Evolutionary conservation across 805 yeast genomes (phyloP), one percentile per base, ranked within the genome.

Genomic region (Kluyveromyces dobzhanskii): DNA sequence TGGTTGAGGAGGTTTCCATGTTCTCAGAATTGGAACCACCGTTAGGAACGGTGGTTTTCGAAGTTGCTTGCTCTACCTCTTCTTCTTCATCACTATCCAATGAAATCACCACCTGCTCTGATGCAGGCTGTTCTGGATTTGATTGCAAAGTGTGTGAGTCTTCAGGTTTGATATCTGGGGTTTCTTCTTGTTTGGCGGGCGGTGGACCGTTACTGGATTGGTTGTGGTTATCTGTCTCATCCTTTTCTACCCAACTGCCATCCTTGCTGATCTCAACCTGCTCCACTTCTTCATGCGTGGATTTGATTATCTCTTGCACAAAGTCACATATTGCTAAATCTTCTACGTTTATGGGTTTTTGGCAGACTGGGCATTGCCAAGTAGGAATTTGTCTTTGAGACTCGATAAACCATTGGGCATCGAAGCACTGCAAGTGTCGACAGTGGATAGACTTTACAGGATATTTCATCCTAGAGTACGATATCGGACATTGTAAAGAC

Each of bases 321-420:
- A 76, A 90, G 44, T 85, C 95, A 47, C 85, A 86, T 0, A 87
- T 65, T 0, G 81, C 78, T 38, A 92, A 56, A 44, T 79, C 80
- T 12, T 71, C 70, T 12, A 78, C 63, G 2, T 66, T 60, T 2
- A 85, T 62, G 2, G 53, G 54, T 4, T 61, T 64, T 44, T 73
- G 73, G 56, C 98, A 92, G 3, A 85, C 70, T 0, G 97, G 96
- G 54, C 98, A 92, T 37, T 64, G 64, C 97, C 97, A 90, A 0
- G 84, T 75, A 0, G 95, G 82, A 0, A 83, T 75, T 54, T 82
- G 90, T 40, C 69, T 67, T 56, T 90, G 97, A 32, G 87, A 68
- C 51, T 76, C 74, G 8, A 92, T 49, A 53, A 74, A 92, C 32
- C 84, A 75, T 26, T 69, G 57, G 0, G 85, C 88, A 60, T 92